Evolutionary conservation across 805 yeast genomes (phyloP).

Genomic region (Metschnikowia lochheadii): DNA sequence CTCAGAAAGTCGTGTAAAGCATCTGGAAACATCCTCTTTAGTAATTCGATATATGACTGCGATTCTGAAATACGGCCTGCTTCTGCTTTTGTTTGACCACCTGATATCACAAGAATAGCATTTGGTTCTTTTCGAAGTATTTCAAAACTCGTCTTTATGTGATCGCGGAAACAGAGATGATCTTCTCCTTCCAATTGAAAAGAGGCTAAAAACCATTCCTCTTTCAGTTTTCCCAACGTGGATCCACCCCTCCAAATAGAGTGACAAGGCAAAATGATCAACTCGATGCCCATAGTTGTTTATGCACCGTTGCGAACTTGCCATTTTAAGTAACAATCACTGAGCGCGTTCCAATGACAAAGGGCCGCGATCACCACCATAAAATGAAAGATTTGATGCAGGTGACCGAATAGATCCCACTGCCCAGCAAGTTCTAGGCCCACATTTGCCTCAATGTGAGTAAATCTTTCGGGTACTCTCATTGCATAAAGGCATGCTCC

Average conservation of each 20-base stretch:
- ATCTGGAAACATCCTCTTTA: constrained; percentile 24
- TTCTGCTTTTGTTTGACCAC: constrained; percentile 65
- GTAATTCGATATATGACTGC: constrained; percentile 49
- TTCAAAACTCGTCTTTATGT: constrained; percentile 45
- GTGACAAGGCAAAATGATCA: constrained; percentile 49
- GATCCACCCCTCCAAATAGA: constrained; percentile 49
- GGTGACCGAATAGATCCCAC: constrained; percentile 70
- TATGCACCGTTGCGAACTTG: constrained; percentile 1
- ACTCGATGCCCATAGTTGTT: constrained; percentile 6
- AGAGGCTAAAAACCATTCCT: constrained; percentile 64
- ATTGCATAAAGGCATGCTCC: constrained; percentile 81
- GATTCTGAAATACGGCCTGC: constrained; percentile 60
- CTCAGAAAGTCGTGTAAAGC: constrained; percentile 13
- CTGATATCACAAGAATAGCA: constrained; percentile 48
- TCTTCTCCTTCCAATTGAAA: constrained; percentile 71
- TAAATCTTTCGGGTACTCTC: constrained; percentile 69
- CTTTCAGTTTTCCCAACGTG: constrained; percentile 42
- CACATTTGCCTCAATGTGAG: constrained; percentile 23
- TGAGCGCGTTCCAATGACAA: constrained; percentile 65
- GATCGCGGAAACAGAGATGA: constrained; percentile 61
- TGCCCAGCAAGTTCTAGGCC: constrained; percentile 19
- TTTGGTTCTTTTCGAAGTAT: constrained; percentile 27
- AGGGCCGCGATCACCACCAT: constrained; percentile 73
- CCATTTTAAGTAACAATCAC: constrained; percentile 27
- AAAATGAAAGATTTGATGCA: constrained; percentile 82